phyloP scores from a whole-genome alignment of 257 asterid genomes.

The Nicotiana tomentosiformis region DNA sequence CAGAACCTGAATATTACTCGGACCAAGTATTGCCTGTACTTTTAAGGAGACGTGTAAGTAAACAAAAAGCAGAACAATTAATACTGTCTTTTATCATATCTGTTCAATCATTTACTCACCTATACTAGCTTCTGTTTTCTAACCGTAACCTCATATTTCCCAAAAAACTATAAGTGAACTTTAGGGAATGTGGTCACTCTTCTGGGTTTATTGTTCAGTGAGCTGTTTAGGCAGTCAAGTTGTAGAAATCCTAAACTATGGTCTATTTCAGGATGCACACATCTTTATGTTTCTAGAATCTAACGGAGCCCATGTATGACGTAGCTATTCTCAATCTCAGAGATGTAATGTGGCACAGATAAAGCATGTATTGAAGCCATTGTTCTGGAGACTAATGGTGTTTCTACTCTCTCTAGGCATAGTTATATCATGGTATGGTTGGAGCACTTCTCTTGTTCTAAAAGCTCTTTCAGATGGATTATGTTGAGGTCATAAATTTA shows the following conservation, averaged over 20 bases:
- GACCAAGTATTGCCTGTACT: conserved; percentile 95
- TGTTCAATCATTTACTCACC: neutral
- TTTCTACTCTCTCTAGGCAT: neutral
- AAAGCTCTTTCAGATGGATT: neutral
- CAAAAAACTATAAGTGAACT: neutral
- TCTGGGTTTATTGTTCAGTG: neutral
- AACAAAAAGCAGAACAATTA: neutral
- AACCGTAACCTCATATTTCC: neutral
- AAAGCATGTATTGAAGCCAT: neutral
- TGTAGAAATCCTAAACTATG: neutral
- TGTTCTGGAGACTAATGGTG: neutral
- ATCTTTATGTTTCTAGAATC: neutral
- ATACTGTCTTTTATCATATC: neutral
- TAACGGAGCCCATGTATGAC: neutral
- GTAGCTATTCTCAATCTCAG: neutral
- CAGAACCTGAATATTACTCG: conserved; percentile 92
- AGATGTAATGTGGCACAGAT: neutral
- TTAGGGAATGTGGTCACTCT: neutral
- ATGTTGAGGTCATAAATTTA: neutral
- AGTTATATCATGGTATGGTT: neutral
- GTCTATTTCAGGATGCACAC: neutral
- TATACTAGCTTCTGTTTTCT: neutral
- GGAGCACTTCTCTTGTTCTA: neutral
- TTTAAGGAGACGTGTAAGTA: conserved; percentile 84
- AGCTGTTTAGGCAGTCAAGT: conserved; percentile 2